Base-by-base conservation (phyloP, 2,329 filamentous ascomycete species). In the Nigrospora osmanthi region DNA sequence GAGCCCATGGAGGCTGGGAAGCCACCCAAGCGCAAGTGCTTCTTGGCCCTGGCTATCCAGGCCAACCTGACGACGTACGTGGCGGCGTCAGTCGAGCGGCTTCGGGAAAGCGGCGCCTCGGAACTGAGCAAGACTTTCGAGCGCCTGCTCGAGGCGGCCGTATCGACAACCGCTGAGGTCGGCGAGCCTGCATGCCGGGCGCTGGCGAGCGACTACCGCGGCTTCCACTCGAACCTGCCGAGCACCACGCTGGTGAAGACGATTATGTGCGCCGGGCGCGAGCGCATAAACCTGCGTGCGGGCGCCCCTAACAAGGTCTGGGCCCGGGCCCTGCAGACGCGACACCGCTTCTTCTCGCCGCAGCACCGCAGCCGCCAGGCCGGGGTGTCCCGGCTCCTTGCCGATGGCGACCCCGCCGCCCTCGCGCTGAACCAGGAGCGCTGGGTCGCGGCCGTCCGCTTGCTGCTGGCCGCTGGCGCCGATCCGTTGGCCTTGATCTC, bases 1-100 rank as follows among this genome's bases (percentile, higher is more conserved):
- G 59, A 62, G 45, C 59, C 59, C 14, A 61, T 62, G 58, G 59
- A 58, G 41, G 50, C 56, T 3, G 58, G 59, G 16, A 59, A 59
- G 47, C 51, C 59, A n/a, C 58, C 59, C 3, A 60, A 58, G 44
- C 56, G 59, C 12, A 55, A 54, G 17, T 52, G 58, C 33, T 58
- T 62, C 45, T 46, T 61, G 13, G 42, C 58, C 5, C 52, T 62
- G 1, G 52, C 55, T n/a, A 52, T 62, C 5, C 59, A 62, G 38
- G 57, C 59, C 33, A 61, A 57, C 33, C 47, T 62, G 0, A 51
- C 58, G n/a, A 50, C 48, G 11, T 62, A 60, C 40, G 50, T 53
- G 7, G 46, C 40, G 1, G 38, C 45, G 35, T 57, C 57, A 16
- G 31, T 61, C 30, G 13, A 31, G 34, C 17, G 33, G 57, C 11